A percentile compares a stretch with the other conserved stretches of the same genome.
phyloP scores from a whole-genome alignment of 345 rosid genomes.

The Ailanthus altissimus region DNA sequence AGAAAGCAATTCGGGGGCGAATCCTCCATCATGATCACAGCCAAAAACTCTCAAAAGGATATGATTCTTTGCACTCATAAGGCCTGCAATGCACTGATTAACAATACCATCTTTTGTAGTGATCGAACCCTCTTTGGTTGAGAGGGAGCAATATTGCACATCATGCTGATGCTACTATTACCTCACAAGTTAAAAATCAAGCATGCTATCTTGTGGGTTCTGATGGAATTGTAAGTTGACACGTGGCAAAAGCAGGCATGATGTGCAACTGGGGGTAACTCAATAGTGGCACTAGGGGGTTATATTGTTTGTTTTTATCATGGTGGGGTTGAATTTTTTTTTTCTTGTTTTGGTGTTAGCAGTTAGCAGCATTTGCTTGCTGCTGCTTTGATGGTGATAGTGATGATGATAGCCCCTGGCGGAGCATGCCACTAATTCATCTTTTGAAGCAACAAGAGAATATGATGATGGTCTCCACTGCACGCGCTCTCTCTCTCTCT shows the following conservation, averaged over 20 bases:
- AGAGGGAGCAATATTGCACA: constrained; percentile 6
- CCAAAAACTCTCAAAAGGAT: neutral
- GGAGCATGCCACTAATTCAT: constrained; percentile 43
- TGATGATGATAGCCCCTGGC: constrained; percentile 46
- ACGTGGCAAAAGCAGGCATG: constrained; percentile 22
- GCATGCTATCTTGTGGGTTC: neutral
- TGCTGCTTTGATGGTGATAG: constrained; percentile 14
- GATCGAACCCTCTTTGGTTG: neutral
- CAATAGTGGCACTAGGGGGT: neutral
- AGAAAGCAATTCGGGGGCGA: neutral
- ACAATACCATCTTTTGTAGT: neutral
- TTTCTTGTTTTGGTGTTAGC: constrained; percentile 4
- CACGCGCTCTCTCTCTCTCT: constrained; percentile 44
- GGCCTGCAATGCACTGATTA: neutral
- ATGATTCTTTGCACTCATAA: neutral
- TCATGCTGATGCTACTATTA: constrained; percentile 37
- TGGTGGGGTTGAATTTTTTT: constrained; percentile 34
- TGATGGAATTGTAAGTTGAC: constrained; percentile 19
- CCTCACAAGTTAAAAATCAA: neutral
- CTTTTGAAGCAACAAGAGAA: constrained; percentile 35
- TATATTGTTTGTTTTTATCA: constrained; percentile 18
- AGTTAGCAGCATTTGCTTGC: constrained; percentile 5
- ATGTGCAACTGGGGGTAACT: neutral
- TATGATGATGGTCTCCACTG: constrained; percentile 46
- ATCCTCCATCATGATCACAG: neutral